Conservation (phyloP, 169 alveolate species). For the Babesia ovata region DNA sequence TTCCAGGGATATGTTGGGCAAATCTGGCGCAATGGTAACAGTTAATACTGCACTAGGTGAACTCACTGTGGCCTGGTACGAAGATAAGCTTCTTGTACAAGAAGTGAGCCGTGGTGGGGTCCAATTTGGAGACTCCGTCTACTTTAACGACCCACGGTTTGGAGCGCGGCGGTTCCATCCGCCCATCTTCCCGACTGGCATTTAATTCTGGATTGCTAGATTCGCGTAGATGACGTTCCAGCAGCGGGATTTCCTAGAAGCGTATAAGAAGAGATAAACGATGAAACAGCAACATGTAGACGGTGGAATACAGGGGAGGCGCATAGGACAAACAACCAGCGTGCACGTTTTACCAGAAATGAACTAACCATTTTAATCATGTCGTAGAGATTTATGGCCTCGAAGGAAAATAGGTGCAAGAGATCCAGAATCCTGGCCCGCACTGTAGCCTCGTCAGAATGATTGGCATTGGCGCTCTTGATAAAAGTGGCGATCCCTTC, state of each 20-base stretch:
- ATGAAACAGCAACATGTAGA: too few species aligned
- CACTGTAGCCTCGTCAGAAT: constrained; percentile 31
- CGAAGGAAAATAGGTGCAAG: constrained; percentile 33
- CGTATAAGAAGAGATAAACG: background rate
- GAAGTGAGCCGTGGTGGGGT: constrained; percentile 51
- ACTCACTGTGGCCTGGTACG: constrained; percentile 68
- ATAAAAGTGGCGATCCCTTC: constrained; percentile 23
- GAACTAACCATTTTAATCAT: constrained; percentile 45
- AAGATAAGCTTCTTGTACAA: constrained; percentile 53
- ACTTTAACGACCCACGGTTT: constrained; percentile 62
- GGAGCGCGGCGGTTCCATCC: background rate
- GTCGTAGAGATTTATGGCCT: constrained; percentile 43
- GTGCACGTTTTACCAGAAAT: too few species aligned
- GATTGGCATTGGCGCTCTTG: background rate
- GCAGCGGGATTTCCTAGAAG: constrained; percentile 49
- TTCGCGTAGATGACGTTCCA: constrained; percentile 15
- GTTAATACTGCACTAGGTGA: background rate
- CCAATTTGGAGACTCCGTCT: constrained; percentile 51
- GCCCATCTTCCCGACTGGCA: background rate
- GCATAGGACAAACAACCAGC: background rate
- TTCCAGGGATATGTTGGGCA: constrained; percentile 77
- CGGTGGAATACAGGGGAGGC: background rate
- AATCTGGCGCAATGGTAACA: constrained; percentile 21
- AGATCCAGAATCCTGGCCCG: constrained; percentile 24
- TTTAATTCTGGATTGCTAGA: background rate